phyloP scores from a whole-genome alignment of 345 rosid species.

The Aegle marmelos region DNA sequence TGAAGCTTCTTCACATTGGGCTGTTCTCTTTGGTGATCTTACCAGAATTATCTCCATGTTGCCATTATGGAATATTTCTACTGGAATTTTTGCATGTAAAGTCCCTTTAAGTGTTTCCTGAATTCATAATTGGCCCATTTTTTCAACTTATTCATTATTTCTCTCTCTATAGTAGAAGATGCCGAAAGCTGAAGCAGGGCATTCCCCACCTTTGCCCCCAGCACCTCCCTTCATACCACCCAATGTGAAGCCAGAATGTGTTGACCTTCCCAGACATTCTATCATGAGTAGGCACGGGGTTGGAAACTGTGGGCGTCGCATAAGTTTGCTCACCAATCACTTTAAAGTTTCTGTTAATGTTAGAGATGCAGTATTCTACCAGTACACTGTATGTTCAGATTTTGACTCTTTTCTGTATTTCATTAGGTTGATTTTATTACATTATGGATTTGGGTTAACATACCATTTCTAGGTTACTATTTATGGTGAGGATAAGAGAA shows the following conservation, averaged over 20 bases:
- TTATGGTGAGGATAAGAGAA: slow-evolving; percentile 45
- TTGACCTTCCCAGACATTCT: slow-evolving; percentile 38
- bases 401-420: slow-evolving; percentile 12
- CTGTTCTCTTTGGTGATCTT: too few species aligned
- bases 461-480: slow-evolving; percentile 59
- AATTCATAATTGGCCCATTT: background rate
- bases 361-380: slow-evolving; percentile 67
- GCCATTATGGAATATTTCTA: background rate
- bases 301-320: slow-evolving; percentile 48
- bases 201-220: slow-evolving; percentile 28
- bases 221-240: slow-evolving; percentile 26
- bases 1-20: background rate
- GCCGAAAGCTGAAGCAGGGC: slow-evolving; percentile 33
- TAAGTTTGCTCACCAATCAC: slow-evolving; percentile 66
- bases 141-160: background rate
- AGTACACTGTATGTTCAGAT: slow-evolving; percentile 59
- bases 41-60: background rate
- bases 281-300: slow-evolving; percentile 45
- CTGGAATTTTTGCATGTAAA: background rate
- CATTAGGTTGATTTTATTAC: slow-evolving; percentile 3
- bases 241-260: slow-evolving; percentile 27
- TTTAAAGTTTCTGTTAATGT: slow-evolving; percentile 52
- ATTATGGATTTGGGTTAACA: background rate
- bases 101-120: background rate
- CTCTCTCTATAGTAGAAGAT: slow-evolving; percentile 26